phyloP scores from a whole-genome alignment of 805 yeast genomes.

The Kodamaea leandrae region DNA sequence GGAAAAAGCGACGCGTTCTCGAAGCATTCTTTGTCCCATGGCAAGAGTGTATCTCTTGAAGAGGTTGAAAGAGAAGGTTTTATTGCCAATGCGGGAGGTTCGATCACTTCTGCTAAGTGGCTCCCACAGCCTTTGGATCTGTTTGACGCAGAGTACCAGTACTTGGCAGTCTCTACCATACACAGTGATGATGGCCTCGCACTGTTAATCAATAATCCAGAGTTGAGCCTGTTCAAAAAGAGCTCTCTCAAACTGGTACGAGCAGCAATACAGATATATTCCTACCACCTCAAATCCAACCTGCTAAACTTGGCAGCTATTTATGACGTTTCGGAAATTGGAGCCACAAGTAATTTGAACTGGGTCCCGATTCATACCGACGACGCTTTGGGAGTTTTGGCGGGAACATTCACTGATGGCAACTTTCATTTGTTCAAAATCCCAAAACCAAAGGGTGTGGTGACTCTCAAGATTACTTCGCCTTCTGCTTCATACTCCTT shows the following conservation, averaged over 20 bases:
- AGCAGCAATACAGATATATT: constrained; percentile 48
- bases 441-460: constrained; percentile 16
- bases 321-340: constrained; percentile 38
- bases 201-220: constrained; percentile 22
- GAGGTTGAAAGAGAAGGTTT: constrained; percentile 31
- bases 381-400: constrained; percentile 43
- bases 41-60: constrained; percentile 11
- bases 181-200: constrained; percentile 26
- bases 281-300: constrained; percentile 28
- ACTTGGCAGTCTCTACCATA: constrained; percentile 51
- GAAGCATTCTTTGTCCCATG: not conserved
- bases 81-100: constrained; percentile 49
- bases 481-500: constrained; percentile 11
- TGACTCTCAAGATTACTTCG: constrained; percentile 14
- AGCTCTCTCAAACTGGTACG: constrained; percentile 13
- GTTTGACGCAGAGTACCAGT: constrained; percentile 23
- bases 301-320: constrained; percentile 27
- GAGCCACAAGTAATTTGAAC: constrained; percentile 41
- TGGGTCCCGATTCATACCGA: constrained; percentile 37
- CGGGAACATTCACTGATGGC: constrained; percentile 59
- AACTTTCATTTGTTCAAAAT: constrained; percentile 47
- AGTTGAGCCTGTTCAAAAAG: constrained; percentile 30
- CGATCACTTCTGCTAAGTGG: constrained; percentile 57
- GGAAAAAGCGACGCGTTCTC: not conserved
- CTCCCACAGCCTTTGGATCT: constrained; percentile 24